phyloP scores from a whole-genome alignment of 2,329 filamentous ascomycete genomes.

The Fusarium sp. region DNA sequence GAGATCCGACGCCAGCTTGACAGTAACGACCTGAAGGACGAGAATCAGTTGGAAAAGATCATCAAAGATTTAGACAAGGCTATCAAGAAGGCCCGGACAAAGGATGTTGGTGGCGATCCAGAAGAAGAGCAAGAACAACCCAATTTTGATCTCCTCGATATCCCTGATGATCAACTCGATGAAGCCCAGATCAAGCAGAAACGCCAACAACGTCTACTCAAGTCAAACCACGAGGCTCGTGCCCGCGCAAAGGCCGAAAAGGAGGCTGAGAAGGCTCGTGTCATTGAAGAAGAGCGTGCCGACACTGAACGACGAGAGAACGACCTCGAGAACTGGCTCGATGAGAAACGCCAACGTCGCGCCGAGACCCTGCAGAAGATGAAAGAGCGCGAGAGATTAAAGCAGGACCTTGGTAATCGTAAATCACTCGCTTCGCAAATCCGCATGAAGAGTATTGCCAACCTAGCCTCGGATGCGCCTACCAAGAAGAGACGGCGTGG shows the following conservation, averaged over 20 bases:
- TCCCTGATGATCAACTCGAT: conserved; percentile 92
- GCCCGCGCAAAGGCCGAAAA: conserved; percentile 97
- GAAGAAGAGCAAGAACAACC: conserved; percentile 86
- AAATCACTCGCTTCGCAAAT: conserved; percentile 97
- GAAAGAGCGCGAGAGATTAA: conserved; percentile 92
- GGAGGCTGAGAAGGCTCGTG: conserved; percentile 87
- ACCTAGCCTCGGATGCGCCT: conserved; percentile 90
- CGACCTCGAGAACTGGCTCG: conserved; percentile 88
- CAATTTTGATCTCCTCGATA: conserved; percentile 88
- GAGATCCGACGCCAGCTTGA: conserved; percentile 89
- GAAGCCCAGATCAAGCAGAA: conserved; percentile 93
- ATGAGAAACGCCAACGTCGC: conserved; percentile 82
- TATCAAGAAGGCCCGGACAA: conserved; percentile 90
- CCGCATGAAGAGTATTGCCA: conserved; percentile 98
- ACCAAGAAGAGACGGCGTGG: conserved; percentile 86
- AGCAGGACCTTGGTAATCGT: conserved; percentile 94
- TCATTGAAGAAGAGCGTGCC: conserved; percentile 84
- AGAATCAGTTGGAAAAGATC: conserved; percentile 83
- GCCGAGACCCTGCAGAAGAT: conserved; percentile 80
- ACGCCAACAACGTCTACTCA: conserved; percentile 90
- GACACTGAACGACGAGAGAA: conserved; percentile 88
- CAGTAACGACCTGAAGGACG: conserved; percentile 91
- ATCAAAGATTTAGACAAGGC: conserved; percentile 92
- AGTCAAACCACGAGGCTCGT: conserved; percentile 93
- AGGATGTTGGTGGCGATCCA: conserved; percentile 86